Evolutionary conservation across 2,329 filamentous ascomycete species (phyloP), one percentile per base, ranked within the genome.

Genomic region (Cordyceps fumosorosea): DNA sequence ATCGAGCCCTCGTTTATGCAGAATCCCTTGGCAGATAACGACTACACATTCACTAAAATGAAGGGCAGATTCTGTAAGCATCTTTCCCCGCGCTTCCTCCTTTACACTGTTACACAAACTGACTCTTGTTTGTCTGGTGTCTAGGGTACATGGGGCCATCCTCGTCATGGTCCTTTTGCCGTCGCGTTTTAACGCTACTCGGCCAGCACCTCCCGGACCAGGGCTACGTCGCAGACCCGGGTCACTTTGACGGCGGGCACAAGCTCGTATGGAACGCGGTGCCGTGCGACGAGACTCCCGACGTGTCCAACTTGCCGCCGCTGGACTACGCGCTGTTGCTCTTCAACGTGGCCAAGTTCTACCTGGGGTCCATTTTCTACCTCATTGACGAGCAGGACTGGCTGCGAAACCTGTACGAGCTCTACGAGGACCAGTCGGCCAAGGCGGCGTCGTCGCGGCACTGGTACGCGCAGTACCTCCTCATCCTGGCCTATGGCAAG

Each of bases 161-260:
- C 1, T 74, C 72, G 3, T 73, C 72, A 24, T 74, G 72, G 72
- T 73, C 72, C 4, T 74, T 74, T 52, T 73, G 71, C 55, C 70
- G 72, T 26, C 68, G 72, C 4, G 72, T 74, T 2, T 60, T 74
- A 8, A 68, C 68, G 22, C 63, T 74, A 0, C 69, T 74, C 34
- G 72, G 72, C 3, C 67, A 71, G 56, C 67, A 68, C 44, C 67
- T 73, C 5, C 71, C 72, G 1, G 71, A 73, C n/a, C 68, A 70
- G 0, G 71, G 69, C 20, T 69, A 65, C 50, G 67, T 66, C 14
- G 69, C 70, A 18, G 70, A 72, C 54, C 71, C 71, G 18, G 71
- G 69, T 65, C 70, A 74, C 45, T 59, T 73, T 16, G 72, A 74
- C 54, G 71, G 70, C n/a, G 71, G 70, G 34, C 70, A 69, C 45